These are phyloP conservation scores for Hansfordia pulvinata DNA, from an alignment of 2,329 filamentous ascomycete species.

Conservation along the genomic window DNA sequence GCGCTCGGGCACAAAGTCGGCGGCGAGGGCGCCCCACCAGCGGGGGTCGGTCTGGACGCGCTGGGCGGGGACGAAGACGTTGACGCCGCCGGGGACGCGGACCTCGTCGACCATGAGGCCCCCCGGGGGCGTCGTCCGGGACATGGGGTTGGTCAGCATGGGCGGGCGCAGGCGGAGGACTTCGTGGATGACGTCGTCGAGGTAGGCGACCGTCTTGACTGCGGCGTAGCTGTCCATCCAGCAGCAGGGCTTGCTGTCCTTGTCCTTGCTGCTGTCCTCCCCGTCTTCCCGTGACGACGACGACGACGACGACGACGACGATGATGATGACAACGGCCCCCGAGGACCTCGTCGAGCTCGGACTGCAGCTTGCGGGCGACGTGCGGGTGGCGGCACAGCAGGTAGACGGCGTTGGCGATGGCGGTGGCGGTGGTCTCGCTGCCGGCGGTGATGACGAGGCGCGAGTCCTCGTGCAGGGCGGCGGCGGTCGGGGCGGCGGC, in stretches of 20 bases:
- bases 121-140: slow-evolving; percentile 20
- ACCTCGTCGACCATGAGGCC: slow-evolving; percentile 9
- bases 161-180: slow-evolving; percentile 25
- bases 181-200: slow-evolving; percentile 27
- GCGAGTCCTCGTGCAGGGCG: slow-evolving; percentile 3
- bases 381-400: slow-evolving; percentile 2
- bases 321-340: not conserved
- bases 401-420: slow-evolving; percentile 5
- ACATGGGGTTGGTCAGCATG: slow-evolving; percentile 20
- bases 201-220: slow-evolving; percentile 12
- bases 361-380: slow-evolving; percentile 4
- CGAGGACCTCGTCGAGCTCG: slow-evolving; percentile 4
- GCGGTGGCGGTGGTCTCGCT: slow-evolving; percentile 6
- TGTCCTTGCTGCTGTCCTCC: not conserved
- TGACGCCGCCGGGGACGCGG: slow-evolving; percentile 2
- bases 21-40: slow-evolving; percentile 10
- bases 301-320: not conserved
- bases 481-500: slow-evolving; percentile 1
- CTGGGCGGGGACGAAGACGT: slow-evolving; percentile 9
- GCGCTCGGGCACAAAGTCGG: slow-evolving; percentile 12
- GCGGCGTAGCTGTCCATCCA: too few species aligned
- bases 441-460: slow-evolving; percentile 7
- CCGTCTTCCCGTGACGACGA: too few species aligned
- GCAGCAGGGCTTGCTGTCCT: too few species aligned
- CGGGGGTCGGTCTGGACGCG: slow-evolving; percentile 12